Base-by-base conservation (phyloP, 1,284 basidiomycete species). In the Trichosporon coremiiforme region DNA sequence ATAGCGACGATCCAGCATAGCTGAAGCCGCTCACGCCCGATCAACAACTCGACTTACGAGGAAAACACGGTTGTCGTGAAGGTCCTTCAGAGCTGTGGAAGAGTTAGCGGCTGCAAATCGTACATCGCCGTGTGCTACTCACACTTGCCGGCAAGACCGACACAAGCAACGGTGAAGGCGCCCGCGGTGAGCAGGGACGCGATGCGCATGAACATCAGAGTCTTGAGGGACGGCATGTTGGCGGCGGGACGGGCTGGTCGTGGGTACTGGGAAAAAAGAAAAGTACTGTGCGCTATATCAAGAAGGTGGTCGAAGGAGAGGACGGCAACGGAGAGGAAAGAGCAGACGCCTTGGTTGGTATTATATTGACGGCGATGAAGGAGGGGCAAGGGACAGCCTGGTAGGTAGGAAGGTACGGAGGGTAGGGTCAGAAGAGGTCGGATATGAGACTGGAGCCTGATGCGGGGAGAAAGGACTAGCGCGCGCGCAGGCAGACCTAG, bases 61-160 rank as follows among this genome's bases (percentile, higher is more conserved):
- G 8, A 67, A 47, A 5, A 50, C n/a, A 10, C 62, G 60, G 63
- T 70, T 62, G 29, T 67, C 50, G 29, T 45, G 17, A 7, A 70
- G 66, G 50, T 67, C 53, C 53, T 45, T 22, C n/a, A 70, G 66
- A n/a, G 68, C 62, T 68, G 50, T 10, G 31, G n/a, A 47, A 47
- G 22, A 22, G 55, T 45, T 20, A 31, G 66, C n/a, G 36, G 36
- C 36, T 38, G 36, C 13, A 7, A 38, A 25, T 25, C 25, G 25
- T 25, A 25, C 25, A 25, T 25, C 25, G 25, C 25, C 25, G 25
- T 25, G 25, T 13, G 8, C 9, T 47, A 70, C 71, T 66, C 38
- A 73, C 71, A 47, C 41, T 62, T 66, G 25, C 66, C 72, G 7
- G 68, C 25, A 20, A 69, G 66, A n/a, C 64, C 69, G 20, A 69